Base-by-base conservation (phyloP, 2,329 filamentous ascomycete species). In the Trichophyton schoenleinii region DNA sequence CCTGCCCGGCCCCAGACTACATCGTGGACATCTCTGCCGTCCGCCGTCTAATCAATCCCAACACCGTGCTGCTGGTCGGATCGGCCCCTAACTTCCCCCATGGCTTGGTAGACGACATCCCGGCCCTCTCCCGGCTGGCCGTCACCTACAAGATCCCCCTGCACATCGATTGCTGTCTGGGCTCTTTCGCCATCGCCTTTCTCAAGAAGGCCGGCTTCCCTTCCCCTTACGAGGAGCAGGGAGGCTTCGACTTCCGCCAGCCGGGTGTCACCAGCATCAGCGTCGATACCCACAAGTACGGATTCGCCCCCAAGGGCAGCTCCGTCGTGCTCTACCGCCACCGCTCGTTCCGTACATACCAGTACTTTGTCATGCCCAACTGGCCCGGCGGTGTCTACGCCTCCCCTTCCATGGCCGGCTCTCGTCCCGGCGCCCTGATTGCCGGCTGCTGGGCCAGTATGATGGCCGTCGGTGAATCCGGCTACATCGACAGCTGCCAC, bases 231-330 rank as follows among this genome's bases (percentile, higher is more conserved):
- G 76, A 77, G 59, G 89, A 95, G 64, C 83, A 88, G 22, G 85
- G 87, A 67, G 85, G 85, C 3, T 97, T 97, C 71, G 94, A 99
- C 74, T 99, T 99, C 83, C 85, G 88, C 61, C 85, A 95, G 63
- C 90, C 89, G 67, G 94, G 94, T 68, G 94, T 99, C 42, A 96
- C 92, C 2, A 92, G 87, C 73, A 97, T 99, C 74, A 91, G 86
- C 67, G 95, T 91, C 73, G 94, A 99, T 73, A 99, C 94, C 2
- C 94, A 99, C 82, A 99, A 99, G 75, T 99, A 99, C 73, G 94
- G 94, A 42, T 99, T 99, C 71, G 94, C 94, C 0, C 94, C 94
- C 60, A 99, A 99, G 78, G 94, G 94, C 67, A 99, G 95, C 81
- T 94, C 88, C 59, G 94, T 91, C 1, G 81, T 96, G 13, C 81